Conservation (phyloP, 441 rosid species). For the Croton setiger region DNA sequence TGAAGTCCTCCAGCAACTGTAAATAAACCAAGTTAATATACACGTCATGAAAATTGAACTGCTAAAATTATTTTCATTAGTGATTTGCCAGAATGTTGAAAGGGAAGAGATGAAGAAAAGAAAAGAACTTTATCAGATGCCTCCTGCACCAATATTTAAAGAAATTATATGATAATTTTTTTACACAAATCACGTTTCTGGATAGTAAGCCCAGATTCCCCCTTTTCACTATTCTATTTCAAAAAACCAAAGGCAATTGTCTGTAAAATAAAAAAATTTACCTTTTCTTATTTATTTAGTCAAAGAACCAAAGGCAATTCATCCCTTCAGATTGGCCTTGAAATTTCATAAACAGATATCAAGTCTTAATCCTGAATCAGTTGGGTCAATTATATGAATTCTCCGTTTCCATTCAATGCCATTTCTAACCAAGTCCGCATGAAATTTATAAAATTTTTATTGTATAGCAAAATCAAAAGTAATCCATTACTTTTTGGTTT, state of each 20-base stretch:
- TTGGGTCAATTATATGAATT: too few relatives aligned
- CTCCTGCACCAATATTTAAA: neutral
- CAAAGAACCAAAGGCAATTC: too few relatives aligned
- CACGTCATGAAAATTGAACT: conserved; percentile 6
- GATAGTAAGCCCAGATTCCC: neutral
- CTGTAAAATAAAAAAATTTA: neutral
- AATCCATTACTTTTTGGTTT: neutral
- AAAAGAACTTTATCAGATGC: neutral
- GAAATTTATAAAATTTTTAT: neutral
- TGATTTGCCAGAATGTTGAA: neutral
- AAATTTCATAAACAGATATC: neutral
- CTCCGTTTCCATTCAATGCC: too few relatives aligned
- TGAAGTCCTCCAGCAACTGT: conserved; percentile 84
- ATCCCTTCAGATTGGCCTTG: neutral
- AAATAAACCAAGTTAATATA: conserved; percentile 15
- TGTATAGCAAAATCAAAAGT: neutral
- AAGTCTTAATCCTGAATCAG: too few relatives aligned
- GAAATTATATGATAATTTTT: neutral
- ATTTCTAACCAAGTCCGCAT: too few relatives aligned
- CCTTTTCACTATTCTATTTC: neutral
- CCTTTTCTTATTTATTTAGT: neutral
- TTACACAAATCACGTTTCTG: neutral
- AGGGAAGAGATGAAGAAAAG: neutral
- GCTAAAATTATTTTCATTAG: neutral
- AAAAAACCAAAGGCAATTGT: neutral